Conservation (phyloP, 345 rosid genomes). For the Eucalyptus polyanthemos region DNA sequence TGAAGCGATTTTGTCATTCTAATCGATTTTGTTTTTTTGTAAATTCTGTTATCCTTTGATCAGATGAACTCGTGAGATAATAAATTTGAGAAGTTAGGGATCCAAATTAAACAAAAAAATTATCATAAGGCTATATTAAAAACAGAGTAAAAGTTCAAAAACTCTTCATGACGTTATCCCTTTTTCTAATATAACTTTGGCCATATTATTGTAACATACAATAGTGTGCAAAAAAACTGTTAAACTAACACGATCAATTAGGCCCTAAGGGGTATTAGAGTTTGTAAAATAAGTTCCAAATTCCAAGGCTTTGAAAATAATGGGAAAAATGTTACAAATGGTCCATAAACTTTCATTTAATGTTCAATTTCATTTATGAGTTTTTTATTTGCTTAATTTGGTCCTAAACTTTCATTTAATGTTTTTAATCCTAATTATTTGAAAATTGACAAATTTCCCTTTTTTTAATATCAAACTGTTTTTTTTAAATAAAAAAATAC, state of each 20-base stretch:
- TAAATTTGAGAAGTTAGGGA: rapidly evolving
- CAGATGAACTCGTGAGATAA: rapidly evolving
- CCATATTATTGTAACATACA: too few relatives aligned
- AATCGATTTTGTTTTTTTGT: neutral
- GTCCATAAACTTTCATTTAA: rapidly evolving
- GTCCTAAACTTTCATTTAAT: rapidly evolving
- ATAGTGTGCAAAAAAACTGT: neutral
- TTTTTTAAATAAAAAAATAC: too few relatives aligned
- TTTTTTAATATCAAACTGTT: too few relatives aligned
- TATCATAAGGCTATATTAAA: neutral
- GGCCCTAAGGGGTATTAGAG: rapidly evolving
- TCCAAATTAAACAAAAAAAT: neutral
- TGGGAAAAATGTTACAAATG: too few relatives aligned
- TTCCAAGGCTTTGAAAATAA: too few relatives aligned
- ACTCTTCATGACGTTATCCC: neutral
- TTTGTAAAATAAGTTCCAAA: neutral
- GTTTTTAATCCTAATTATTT: rapidly evolving
- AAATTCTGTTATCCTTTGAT: neutral
- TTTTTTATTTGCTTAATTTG: rapidly evolving
- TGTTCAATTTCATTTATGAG: rapidly evolving
- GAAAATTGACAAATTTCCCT: too few relatives aligned
- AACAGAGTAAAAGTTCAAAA: rapidly evolving
- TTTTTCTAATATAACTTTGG: neutral
- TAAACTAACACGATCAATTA: rapidly evolving
- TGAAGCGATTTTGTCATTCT: neutral